Evolutionary conservation across 139 green algal genomes (phyloP), one percentile per base, ranked within the genome.

Genomic region (Zygnema circumcarinatum): DNA sequence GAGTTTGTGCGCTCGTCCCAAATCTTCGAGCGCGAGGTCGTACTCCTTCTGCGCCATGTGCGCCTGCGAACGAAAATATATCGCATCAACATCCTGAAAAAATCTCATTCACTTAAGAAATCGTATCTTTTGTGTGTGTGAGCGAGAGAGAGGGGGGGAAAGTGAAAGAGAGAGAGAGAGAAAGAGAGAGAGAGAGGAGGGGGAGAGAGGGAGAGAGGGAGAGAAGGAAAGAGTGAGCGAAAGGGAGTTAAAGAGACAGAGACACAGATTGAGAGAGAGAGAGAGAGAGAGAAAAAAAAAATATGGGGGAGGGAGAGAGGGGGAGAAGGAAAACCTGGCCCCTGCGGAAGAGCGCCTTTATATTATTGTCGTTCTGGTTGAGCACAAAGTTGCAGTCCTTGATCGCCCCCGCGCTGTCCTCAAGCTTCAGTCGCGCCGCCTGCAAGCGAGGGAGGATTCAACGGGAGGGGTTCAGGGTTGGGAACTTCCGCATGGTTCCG

Each of bases 341-440:
- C 69, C 36, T 40, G 35, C 69, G 35, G 16, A 78, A 78, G 16
- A 78, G 69, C 11, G 69, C 69, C 16, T 78, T 78, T 11, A 78
- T 11, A 78, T 42, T 53, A 11, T 40, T 78, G 7, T 40, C 35
- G 69, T 78, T 78, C 16, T 78, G 69, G 11, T 53, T 42, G 35
- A 78, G 7, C 7, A 42, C 69, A 78, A 78, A 78, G 16, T 78
- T 42, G 69, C 69, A 78, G 16, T 78, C 69, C 16, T 41, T 78
- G 3, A 78, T 42, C 36, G 69, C 69, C 11, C 69, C 69, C 36
- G 69, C 69, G 11, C 7, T 29, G 69, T 78, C 69, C 7, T 78
- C 16, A 3, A 78, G 69, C 16, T 78, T 78, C 35, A 78, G 69
- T 42, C 36, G 35, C 3, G 35, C 35, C 35, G 69, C 69, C 69